Conservation (phyloP, 208 protist genomes). For the Leishmania braziliensis region DNA sequence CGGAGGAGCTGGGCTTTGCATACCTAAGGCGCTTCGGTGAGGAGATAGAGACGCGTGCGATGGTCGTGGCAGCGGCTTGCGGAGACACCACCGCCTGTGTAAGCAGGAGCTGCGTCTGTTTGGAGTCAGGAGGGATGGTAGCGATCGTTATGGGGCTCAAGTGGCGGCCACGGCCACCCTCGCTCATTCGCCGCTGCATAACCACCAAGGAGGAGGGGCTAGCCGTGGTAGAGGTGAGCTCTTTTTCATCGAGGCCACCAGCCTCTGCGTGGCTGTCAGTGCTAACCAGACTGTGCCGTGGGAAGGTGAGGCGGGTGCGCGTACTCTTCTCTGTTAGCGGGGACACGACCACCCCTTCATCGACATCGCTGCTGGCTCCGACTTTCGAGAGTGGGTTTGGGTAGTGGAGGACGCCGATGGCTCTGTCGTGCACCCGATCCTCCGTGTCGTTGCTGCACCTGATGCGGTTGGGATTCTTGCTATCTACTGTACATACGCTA, state of each 20-base stretch:
- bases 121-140: neutral
- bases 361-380: too few species aligned
- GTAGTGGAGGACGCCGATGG: neutral
- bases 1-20: neutral
- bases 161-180: neutral
- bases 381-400: neutral
- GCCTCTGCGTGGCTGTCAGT: neutral
- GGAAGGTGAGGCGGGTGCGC: neutral
- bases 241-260: neutral
- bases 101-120: neutral
- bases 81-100: neutral
- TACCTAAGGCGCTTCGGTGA: neutral
- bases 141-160: neutral
- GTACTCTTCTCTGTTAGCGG: neutral
- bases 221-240: neutral
- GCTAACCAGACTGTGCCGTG: neutral
- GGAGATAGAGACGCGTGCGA: neutral
- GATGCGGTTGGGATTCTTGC: neutral
- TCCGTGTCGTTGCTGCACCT: neutral
- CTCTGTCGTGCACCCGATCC: neutral
- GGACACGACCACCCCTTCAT: neutral
- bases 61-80: neutral
- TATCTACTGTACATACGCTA: neutral
- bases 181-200: conserved; percentile 8
- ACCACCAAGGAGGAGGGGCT: neutral